Evolutionary conservation across 306 rosid species (phyloP), one percentile per base, ranked within the genome.

Genomic region (Lablab purpureus): DNA sequence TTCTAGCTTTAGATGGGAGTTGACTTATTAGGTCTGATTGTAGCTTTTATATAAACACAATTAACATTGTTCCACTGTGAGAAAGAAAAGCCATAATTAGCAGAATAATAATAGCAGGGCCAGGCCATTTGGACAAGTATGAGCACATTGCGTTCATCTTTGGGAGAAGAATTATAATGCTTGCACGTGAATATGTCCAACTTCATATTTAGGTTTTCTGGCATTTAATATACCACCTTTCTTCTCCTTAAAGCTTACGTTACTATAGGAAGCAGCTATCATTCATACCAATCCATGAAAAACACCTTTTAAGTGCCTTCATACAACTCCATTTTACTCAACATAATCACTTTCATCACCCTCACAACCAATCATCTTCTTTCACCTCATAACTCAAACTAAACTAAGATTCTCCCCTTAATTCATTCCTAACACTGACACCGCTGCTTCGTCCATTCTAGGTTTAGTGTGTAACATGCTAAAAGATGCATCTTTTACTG

Each of bases 201-300:
- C 18, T 21, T 78, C 18, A 15, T 47, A 25, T 65, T 41, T 51
- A 63, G 17, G 68, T 46, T 45, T 19, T 54, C 59, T 52, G 15
- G 21, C 75, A 81, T 78, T 70, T 19, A 81, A 64, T 23, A 64
- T 78, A 22, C 80, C 46, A 46, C 12, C 64, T 70, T 34, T 84
- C 75, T 70, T 83, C 68, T 62, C 14, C 87, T 85, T 85, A 50
- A 84, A 84, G 87, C 77, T 56, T 71, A 73, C 90, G 84, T 81
- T 82, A 71, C 55, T 23, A 70, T 6, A 40, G 66, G 13, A 40
- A 25, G 60, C 37, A 40, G 22, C 41, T 67, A 67, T 54, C 23
- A 68, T 69, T 59, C 25, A 45, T 43, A 46, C 43, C 71, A 36
- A 32, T 62, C 4, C 25, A 43, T 69, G 67, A 18, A 13, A 63